A percentile compares a stretch with the other conserved stretches of the same genome.
phyloP scores from a whole-genome alignment of 2,329 filamentous ascomycete species.

The Paecilomyces sp. region DNA sequence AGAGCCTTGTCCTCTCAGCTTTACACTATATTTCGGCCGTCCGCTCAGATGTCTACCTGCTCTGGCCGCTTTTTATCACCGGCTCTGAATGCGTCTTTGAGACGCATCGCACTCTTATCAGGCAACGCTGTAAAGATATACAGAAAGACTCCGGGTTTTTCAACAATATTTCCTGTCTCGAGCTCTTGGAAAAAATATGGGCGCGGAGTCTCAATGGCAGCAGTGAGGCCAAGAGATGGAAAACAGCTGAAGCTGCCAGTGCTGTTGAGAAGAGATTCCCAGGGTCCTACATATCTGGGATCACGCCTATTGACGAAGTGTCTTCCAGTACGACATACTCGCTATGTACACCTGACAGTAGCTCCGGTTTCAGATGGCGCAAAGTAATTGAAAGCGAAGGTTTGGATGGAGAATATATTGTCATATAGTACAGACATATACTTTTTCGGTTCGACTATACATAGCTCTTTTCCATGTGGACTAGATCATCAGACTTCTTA shows the following conservation, averaged over 20 bases:
- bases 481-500: neutral
- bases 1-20: conserved; percentile 73
- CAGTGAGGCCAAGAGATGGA: neutral
- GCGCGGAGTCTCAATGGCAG: conserved; percentile 27
- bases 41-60: conserved; percentile 76
- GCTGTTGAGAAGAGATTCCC: neutral
- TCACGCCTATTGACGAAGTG: neutral
- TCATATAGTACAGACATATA: conserved; percentile 13
- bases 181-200: conserved; percentile 83
- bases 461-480: neutral
- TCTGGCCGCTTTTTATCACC: conserved; percentile 88
- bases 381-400: conserved; percentile 20
- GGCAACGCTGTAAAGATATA: conserved; percentile 75
- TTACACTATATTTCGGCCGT: conserved; percentile 78
- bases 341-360: neutral
- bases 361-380: conserved; percentile 20
- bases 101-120: conserved; percentile 69
- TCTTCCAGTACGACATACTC: neutral
- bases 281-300: neutral
- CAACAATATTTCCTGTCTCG: conserved; percentile 82
- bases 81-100: conserved; percentile 84
- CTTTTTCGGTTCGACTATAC: neutral
- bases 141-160: conserved; percentile 85
- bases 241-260: conserved; percentile 1
- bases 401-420: conserved; percentile 24